These are phyloP conservation scores for Ceriops tagal DNA, from an alignment of 345 rosid genomes.

Conservation along the genomic window DNA sequence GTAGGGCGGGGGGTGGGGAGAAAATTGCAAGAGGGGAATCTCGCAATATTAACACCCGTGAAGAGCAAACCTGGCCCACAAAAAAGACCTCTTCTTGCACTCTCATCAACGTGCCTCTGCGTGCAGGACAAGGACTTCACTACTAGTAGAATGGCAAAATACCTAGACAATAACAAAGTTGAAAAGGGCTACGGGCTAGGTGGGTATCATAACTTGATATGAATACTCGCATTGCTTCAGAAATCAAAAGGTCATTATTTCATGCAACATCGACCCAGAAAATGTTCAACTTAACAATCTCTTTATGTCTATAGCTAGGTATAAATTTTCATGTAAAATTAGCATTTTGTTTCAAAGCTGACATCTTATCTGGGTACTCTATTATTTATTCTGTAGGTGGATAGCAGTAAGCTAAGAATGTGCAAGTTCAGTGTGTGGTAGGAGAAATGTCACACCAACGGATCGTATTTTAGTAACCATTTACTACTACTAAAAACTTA, in stretches of 20 bases:
- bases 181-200: constrained; percentile 4
- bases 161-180: neutral
- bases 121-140: neutral
- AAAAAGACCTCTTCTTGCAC: constrained; percentile 5
- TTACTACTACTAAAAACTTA: too few species aligned
- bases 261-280: neutral
- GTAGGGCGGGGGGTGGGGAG: too few species aligned
- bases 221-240: neutral
- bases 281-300: too few species aligned
- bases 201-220: neutral
- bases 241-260: constrained; percentile 6
- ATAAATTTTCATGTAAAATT: neutral
- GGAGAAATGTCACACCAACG: constrained; percentile 10
- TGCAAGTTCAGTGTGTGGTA: neutral
- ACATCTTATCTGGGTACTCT: constrained; percentile 14
- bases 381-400: neutral
- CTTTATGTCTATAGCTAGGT: too few species aligned
- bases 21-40: constrained; percentile 39
- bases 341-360: neutral
- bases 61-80: constrained; percentile 36
- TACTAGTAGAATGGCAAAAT: neutral
- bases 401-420: neutral
- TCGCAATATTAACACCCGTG: constrained; percentile 59
- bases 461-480: neutral
- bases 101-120: constrained; percentile 13